Percentiles rank a stretch among this genome's conserved stretches.
Evolutionary conservation across 1,139 yeast genomes (phyloP).

Genomic region (Yamadazyma blattariae): DNA sequence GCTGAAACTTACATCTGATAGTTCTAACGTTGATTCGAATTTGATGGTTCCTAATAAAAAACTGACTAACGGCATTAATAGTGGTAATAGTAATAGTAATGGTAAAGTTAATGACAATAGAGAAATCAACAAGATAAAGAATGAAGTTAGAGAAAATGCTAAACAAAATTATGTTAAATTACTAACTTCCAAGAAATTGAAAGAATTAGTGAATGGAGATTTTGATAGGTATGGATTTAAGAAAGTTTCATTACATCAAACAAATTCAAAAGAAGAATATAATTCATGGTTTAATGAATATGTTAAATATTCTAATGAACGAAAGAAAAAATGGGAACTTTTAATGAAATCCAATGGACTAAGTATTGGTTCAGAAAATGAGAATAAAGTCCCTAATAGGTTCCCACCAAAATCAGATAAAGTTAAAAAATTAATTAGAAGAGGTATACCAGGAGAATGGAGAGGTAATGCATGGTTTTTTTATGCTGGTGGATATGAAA

Average conservation of each 20-base stretch:
- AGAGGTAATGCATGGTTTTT: conserved; percentile 96
- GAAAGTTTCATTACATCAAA: conserved; percentile 50
- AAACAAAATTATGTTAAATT: conserved; percentile 14
- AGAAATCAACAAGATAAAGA: conserved; percentile 1
- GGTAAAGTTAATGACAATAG: not conserved
- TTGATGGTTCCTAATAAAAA: not conserved
- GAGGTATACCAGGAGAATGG: conserved; percentile 97
- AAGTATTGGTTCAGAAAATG: conserved; percentile 12
- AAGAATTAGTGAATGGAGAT: conserved; percentile 27
- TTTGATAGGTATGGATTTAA: conserved; percentile 86
- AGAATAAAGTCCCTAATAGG: conserved; percentile 35
- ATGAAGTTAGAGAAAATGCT: conserved; percentile 11
- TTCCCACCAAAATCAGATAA: conserved; percentile 87
- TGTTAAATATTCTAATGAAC: conserved; percentile 55
- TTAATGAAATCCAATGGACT: conserved; percentile 70
- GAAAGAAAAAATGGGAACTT: conserved; percentile 74
- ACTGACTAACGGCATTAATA: not conserved
- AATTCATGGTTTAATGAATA: conserved; percentile 74
- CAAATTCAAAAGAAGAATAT: conserved; percentile 54
- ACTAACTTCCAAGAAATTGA: conserved; percentile 10
- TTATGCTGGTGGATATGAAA: conserved; percentile 89
- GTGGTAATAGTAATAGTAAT: not conserved
- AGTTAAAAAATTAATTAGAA: conserved; percentile 75
- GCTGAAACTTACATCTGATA: not conserved
- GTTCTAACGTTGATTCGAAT: not conserved